Evolutionary conservation across 805 yeast genomes (phyloP).

Genomic region (Candida gorgasii): DNA sequence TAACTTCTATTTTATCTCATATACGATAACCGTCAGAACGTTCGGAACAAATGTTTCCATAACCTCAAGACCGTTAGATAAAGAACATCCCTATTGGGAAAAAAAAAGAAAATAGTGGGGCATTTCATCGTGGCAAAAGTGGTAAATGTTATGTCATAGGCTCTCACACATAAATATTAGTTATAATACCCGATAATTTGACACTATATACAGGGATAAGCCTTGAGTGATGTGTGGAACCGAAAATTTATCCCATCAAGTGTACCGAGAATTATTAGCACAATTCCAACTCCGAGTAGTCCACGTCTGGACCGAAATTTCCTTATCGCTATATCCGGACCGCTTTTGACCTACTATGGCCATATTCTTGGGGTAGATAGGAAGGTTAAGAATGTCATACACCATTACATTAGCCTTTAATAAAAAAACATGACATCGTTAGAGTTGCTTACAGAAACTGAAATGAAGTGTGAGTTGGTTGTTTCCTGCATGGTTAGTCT

Average conservation of each 20-base stretch:
- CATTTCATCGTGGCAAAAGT: not conserved
- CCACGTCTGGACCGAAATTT: not conserved
- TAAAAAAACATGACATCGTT: not conserved
- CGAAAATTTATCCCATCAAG: not conserved
- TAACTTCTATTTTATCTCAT: no score
- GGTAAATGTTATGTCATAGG: not conserved
- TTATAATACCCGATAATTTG: not conserved
- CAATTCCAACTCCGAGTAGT: not conserved
- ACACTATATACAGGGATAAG: not conserved
- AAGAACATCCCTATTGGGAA: not conserved
- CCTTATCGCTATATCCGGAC: no score
- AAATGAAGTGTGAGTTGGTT: no score
- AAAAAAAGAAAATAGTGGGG: slow-evolving; percentile 6
- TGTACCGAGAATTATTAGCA: not conserved
- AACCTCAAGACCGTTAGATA: not conserved
- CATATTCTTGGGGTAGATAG: no score
- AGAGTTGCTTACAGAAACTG: not conserved
- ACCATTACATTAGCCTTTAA: no score
- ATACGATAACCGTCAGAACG: no score
- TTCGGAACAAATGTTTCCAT: not conserved
- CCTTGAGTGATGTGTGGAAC: no score
- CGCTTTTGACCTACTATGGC: no score
- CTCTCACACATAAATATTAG: not conserved
- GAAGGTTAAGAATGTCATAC: no score
- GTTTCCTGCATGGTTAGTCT: not conserved